Percentiles rank a stretch among this genome's conserved stretches.
Evolutionary conservation across 495 filamentous ascomycete species (phyloP).

Genomic region (Neurospora sp.): DNA sequence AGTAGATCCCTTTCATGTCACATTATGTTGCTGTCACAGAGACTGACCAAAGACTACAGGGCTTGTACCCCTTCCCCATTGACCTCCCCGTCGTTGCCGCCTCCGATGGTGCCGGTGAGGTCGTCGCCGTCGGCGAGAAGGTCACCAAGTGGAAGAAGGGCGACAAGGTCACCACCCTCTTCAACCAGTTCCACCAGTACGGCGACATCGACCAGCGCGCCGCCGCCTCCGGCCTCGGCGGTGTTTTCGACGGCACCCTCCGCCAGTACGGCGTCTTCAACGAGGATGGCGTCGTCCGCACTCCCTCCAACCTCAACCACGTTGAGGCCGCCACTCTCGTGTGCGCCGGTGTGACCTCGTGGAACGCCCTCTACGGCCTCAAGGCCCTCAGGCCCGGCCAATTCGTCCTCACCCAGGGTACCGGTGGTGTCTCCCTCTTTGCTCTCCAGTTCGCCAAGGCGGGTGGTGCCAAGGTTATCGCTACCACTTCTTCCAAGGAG

Average conservation of each 20-base stretch:
- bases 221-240: constrained; percentile 53
- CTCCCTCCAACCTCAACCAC: constrained; percentile 51
- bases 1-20: not conserved
- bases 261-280: constrained; percentile 62
- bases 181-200: constrained; percentile 67
- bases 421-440: constrained; percentile 73
- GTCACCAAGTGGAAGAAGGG: constrained; percentile 60
- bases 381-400: constrained; percentile 57
- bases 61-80: constrained; percentile 56
- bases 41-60: constrained; percentile 26
- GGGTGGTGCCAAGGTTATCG: constrained; percentile 69
- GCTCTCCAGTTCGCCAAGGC: constrained; percentile 75
- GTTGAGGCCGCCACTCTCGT: constrained; percentile 56
- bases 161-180: constrained; percentile 63
- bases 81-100: constrained; percentile 50
- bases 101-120: constrained; percentile 71
- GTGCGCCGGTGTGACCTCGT: constrained; percentile 69
- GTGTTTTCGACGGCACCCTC: constrained; percentile 58
- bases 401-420: constrained; percentile 67
- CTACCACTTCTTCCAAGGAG: constrained; percentile 59
- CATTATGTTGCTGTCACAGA: not conserved
- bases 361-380: constrained; percentile 74
- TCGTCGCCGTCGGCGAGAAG: constrained; percentile 56
- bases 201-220: constrained; percentile 41
- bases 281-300: constrained; percentile 57